These are phyloP conservation scores for Xerocomellus dryophilus DNA, from an alignment of 768 basidiomycete genomes.

Conservation along the genomic window DNA sequence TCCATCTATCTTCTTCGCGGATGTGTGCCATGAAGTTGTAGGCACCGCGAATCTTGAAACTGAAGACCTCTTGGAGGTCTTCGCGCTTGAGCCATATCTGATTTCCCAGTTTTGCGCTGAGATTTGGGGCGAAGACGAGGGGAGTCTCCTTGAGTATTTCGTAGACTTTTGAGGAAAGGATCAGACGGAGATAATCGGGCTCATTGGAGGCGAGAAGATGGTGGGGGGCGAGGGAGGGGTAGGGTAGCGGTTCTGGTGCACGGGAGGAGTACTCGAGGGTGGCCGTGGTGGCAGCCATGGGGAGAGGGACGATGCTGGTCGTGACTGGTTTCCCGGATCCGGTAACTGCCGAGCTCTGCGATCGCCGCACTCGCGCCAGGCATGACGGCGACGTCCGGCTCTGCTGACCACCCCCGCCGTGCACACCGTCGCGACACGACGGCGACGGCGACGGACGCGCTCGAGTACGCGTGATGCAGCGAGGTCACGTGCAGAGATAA, in stretches of 20 bases:
- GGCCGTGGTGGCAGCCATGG: constrained; percentile 37
- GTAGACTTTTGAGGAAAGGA: constrained; percentile 87
- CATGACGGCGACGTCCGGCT: neutral
- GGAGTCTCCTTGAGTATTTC: constrained; percentile 89
- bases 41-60: constrained; percentile 97
- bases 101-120: constrained; percentile 86
- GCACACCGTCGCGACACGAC: constrained; percentile 4
- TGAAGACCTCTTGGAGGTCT: constrained; percentile 96
- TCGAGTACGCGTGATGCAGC: constrained; percentile 3
- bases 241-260: constrained; percentile 63
- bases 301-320: neutral
- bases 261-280: constrained; percentile 67
- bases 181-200: constrained; percentile 86
- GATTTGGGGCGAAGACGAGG: constrained; percentile 78
- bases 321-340: constrained; percentile 10
- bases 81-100: constrained; percentile 97
- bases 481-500: constrained; percentile 31
- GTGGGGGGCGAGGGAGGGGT: constrained; percentile 67
- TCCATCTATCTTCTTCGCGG: constrained; percentile 87
- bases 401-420: neutral
- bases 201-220: constrained; percentile 60
- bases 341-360: constrained; percentile 8
- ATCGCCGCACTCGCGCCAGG: neutral
- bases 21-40: constrained; percentile 98
- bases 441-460: constrained; percentile 3